Percentiles rank a stretch among this genome's conserved stretches.
These are phyloP conservation scores for Brassica cretica DNA, from an alignment of 345 rosid genomes.

Conservation along the genomic window DNA sequence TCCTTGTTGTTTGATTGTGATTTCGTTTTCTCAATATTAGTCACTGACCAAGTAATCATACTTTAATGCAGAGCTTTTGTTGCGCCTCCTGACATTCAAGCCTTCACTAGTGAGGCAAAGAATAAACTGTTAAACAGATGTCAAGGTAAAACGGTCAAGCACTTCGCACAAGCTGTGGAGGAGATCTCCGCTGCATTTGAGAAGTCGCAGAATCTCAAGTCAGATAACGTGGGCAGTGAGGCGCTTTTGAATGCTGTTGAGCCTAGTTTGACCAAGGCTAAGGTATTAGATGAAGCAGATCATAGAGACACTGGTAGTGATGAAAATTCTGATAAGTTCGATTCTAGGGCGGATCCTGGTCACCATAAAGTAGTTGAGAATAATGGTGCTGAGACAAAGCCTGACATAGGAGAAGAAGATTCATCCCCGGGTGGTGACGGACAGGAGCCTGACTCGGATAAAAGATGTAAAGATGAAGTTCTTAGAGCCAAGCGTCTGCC, in stretches of 20 bases:
- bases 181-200: constrained; percentile 84
- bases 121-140: constrained; percentile 58
- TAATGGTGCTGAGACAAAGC: constrained; percentile 54
- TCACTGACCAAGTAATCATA: constrained; percentile 29
- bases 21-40: not conserved
- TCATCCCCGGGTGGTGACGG: constrained; percentile 37
- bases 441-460: constrained; percentile 31
- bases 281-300: constrained; percentile 40
- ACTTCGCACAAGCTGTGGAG: constrained; percentile 78
- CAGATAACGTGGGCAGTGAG: constrained; percentile 47
- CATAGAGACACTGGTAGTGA: constrained; percentile 42
- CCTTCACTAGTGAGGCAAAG: constrained; percentile 77
- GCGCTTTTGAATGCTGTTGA: constrained; percentile 46
- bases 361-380: constrained; percentile 41
- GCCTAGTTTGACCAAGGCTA: constrained; percentile 50
- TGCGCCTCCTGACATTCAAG: constrained; percentile 76
- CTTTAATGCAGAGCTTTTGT: constrained; percentile 73
- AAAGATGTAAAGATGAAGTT: constrained; percentile 38
- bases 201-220: constrained; percentile 54
- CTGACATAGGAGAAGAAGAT: constrained; percentile 42
- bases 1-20: constrained; percentile 15
- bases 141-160: constrained; percentile 69
- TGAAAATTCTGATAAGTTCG: constrained; percentile 40
- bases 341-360: constrained; percentile 44
- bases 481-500: constrained; percentile 41